Percentiles rank a stretch among this genome's conserved stretches.
These are phyloP conservation scores for Quercus phellos DNA, from an alignment of 331 rosid genomes.

Conservation along the genomic window DNA sequence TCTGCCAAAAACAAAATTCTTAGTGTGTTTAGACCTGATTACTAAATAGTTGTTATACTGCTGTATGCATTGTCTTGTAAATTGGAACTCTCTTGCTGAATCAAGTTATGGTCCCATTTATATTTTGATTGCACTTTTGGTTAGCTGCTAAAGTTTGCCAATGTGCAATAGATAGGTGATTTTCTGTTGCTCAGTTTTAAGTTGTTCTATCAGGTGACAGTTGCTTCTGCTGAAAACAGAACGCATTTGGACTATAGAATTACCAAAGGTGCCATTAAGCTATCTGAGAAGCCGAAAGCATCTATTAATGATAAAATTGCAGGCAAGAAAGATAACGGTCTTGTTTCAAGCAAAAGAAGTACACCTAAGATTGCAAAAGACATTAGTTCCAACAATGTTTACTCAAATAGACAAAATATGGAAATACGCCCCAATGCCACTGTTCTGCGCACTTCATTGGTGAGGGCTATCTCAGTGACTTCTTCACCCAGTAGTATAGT, in stretches of 20 bases:
- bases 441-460: constrained; percentile 4
- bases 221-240: not conserved
- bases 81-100: not conserved
- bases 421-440: constrained; percentile 12
- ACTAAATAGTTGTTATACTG: not conserved
- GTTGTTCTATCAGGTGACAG: constrained; percentile 15
- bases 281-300: constrained; percentile 8
- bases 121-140: not conserved
- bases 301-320: not conserved
- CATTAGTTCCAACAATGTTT: not conserved
- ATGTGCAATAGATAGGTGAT: not conserved
- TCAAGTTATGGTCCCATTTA: not conserved
- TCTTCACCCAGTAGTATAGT: not conserved
- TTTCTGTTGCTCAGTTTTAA: not conserved
- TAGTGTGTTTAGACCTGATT: not conserved
- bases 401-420: not conserved
- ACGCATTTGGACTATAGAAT: not conserved
- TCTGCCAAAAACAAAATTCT: not conserved
- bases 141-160: not conserved
- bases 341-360: constrained; percentile 9
- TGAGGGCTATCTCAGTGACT: constrained; percentile 9
- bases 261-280: not conserved
- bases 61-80: not conserved
- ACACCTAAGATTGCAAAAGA: not conserved
- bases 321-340: constrained; percentile 3